Conservation (phyloP, 768 basidiomycete genomes). For the Collybiopsis luxurians region DNA sequence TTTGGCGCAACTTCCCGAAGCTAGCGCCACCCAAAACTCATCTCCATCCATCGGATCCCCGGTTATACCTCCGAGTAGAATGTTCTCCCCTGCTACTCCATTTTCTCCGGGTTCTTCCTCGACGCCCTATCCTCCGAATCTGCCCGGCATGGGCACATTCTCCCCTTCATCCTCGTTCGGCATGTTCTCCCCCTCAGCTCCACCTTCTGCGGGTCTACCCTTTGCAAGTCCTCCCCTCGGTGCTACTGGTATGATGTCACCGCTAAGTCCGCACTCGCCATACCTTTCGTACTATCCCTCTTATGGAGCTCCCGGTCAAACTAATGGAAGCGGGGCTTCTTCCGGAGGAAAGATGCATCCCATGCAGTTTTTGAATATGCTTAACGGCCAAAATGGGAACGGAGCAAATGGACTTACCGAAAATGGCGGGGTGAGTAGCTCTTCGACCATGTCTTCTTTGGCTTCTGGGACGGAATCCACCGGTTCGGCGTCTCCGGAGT, state of each 20-base stretch:
- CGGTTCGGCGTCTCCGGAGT: background rate
- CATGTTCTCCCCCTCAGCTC: background rate
- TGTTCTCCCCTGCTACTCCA: constrained; percentile 2
- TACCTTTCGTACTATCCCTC: constrained; percentile 1
- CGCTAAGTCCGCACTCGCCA: constrained; percentile 3
- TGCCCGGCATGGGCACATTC: background rate
- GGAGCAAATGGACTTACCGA: background rate
- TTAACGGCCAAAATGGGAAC: background rate
- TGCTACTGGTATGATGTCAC: background rate
- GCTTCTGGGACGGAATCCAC: background rate
- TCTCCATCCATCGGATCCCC: constrained; percentile 1
- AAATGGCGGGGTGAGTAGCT: background rate
- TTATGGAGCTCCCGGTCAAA: background rate
- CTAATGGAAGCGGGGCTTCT: background rate
- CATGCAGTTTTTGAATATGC: constrained; percentile 1
- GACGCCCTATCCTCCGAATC: background rate
- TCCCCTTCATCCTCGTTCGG: background rate
- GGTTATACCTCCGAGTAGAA: constrained; percentile 3
- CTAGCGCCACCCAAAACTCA: background rate
- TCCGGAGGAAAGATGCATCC: constrained; percentile 6
- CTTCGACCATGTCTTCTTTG: constrained; percentile 4
- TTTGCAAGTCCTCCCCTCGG: constrained; percentile 1
- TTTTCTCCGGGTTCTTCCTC: background rate
- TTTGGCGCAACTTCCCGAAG: background rate
- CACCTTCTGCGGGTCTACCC: background rate